Conservation (phyloP, 345 rosid species). For the Hibiscus trionum region DNA sequence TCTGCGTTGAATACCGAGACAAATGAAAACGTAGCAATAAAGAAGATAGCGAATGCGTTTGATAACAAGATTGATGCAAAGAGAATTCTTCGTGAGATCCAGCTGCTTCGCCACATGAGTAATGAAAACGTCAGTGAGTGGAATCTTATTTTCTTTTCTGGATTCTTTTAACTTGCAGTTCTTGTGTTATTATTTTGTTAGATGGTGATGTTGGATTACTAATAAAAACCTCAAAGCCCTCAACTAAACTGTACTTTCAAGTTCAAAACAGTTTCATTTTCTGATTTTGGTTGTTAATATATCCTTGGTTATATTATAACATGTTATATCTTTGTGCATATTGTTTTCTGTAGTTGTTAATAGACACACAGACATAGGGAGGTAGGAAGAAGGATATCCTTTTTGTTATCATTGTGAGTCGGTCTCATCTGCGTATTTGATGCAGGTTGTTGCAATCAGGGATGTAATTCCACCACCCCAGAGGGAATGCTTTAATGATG, state of each 20-base stretch:
- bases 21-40: constrained; percentile 67
- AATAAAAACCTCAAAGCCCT: not conserved
- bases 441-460: constrained; percentile 84
- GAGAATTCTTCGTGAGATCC: constrained; percentile 94
- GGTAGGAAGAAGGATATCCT: no score
- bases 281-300: not conserved
- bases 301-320: no score
- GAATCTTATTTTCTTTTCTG: not conserved
- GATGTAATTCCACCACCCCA: constrained; percentile 78
- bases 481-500: constrained; percentile 63
- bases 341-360: not conserved
- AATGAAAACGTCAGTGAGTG: constrained; percentile 87
- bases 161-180: not conserved
- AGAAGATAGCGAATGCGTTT: constrained; percentile 78
- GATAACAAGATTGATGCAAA: constrained; percentile 76
- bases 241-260: not conserved
- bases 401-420: no score
- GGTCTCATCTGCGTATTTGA: not conserved
- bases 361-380: not conserved
- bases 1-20: constrained; percentile 73
- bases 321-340: not conserved
- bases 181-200: no score
- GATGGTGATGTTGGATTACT: not conserved
- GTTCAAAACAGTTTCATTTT: not conserved
- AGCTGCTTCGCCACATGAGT: constrained; percentile 85